phyloP scores from a whole-genome alignment of 805 yeast genomes.

The Kuraishia borneana region DNA sequence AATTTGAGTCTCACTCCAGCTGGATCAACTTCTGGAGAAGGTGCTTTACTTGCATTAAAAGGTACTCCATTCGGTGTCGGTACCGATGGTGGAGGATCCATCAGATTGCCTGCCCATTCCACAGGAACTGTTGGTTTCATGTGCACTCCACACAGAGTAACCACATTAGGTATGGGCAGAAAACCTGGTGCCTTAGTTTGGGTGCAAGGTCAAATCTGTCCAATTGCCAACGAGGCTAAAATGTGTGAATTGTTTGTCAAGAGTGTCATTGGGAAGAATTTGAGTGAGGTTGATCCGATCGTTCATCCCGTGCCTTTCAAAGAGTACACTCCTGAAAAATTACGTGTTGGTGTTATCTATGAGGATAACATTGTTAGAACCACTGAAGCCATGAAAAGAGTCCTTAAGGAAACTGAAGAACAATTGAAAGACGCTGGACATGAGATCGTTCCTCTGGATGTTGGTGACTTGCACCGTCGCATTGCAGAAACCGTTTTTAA shows the following conservation, averaged over 20 bases:
- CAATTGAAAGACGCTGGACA: background rate
- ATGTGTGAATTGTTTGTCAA: background rate
- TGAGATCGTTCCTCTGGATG: background rate
- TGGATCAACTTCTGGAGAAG: conserved; percentile 71
- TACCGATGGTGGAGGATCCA: conserved; percentile 64
- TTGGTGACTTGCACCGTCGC: background rate
- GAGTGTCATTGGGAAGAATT: background rate
- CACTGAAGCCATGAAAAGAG: background rate
- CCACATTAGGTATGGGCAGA: background rate
- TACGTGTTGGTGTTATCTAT: conserved; percentile 35
- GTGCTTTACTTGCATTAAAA: conserved; percentile 46
- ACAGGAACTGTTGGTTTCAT: conserved; percentile 50
- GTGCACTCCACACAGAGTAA: conserved; percentile 25
- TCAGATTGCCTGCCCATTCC: conserved; percentile 59
- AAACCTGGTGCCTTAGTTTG: background rate
- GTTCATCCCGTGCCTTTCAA: background rate
- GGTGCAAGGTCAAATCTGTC: background rate
- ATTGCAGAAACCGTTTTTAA: background rate
- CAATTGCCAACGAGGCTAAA: background rate
- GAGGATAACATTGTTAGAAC: conserved; percentile 13
- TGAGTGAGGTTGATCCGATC: background rate
- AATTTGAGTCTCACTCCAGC: conserved; percentile 52
- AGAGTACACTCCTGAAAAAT: conserved; percentile 10
- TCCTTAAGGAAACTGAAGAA: background rate
- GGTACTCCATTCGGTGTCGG: conserved; percentile 58